Base-by-base conservation (phyloP, 805 yeast genomes). In the Debaryomyces castellii region DNA sequence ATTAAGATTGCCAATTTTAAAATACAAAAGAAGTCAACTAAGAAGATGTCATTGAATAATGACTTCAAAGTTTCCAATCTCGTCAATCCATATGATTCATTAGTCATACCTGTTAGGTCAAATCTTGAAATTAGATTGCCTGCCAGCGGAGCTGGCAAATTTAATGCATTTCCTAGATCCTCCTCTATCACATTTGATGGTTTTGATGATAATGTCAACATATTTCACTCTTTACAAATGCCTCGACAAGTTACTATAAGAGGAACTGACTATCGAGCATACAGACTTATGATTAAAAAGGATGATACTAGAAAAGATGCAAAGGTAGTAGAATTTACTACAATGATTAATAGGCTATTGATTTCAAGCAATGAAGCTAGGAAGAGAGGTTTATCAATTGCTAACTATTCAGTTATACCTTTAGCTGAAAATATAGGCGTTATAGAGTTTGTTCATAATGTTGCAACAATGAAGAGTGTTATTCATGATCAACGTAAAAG, bases 301-400 rank as follows among this genome's bases (percentile, higher is more conserved):
- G 99, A 94, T 64, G 99, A 94, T 67, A 83, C 95, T 16, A 71
- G 98, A 51, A 95, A 95, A 59, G 99, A 95, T 70, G 94, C 96
- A 3, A 87, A 96, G 55, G 80, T 92, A 43, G 87, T 90, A n/a
- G 94, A 95, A 55, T 85, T 94, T 55, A 89, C 97, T 0, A 81
- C 89, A 1, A 85, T 90, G 64, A 82, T 94, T 63, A 91, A 91
- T 59, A 79, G 88, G 52, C 61, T 94, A 24, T 69, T 94, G 45
- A 65, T 71, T 17, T 75, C 77, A 16, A 87, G 86, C 56, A 74
- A 77, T 11, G 96, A 85, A 40, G 83, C 97, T 0, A 78, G 85
- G 40, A 82, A 83, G 50, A 71, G 98, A 49, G 78, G 78, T 35
- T 71, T 94, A 21, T 73, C 78, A 1, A 88, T 94, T 43, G 76